These are phyloP conservation scores for Prunus mira DNA, from an alignment of 306 rosid genomes.

Conservation along the genomic window DNA sequence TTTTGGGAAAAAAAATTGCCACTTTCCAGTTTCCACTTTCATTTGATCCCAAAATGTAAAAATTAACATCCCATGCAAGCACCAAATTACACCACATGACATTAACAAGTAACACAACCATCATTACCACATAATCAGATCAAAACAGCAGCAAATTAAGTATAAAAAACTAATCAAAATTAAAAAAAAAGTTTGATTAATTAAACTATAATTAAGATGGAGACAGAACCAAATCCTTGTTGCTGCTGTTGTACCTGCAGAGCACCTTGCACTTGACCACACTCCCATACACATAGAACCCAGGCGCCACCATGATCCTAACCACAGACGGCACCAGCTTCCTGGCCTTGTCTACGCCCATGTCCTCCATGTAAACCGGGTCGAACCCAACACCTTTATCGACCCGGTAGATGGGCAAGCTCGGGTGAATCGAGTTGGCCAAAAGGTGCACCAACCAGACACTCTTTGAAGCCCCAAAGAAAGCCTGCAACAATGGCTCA, in stretches of 20 bases:
- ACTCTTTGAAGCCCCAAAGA: constrained; percentile 79
- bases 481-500: constrained; percentile 81
- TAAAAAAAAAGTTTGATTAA: neutral
- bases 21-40: neutral
- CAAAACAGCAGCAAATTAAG: neutral
- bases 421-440: constrained; percentile 77
- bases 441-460: constrained; percentile 89
- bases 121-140: neutral
- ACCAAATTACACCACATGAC: neutral
- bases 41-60: constrained; percentile 35
- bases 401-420: constrained; percentile 65
- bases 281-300: constrained; percentile 76
- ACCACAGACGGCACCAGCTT: constrained; percentile 58
- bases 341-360: constrained; percentile 60
- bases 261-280: constrained; percentile 87
- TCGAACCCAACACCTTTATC: constrained; percentile 58
- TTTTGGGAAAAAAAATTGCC: constrained; percentile 24
- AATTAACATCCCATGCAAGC: neutral
- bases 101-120: neutral
- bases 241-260: constrained; percentile 53
- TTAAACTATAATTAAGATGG: constrained; percentile 16
- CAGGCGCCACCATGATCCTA: constrained; percentile 86
- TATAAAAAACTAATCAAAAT: neutral
- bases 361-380: constrained; percentile 86
- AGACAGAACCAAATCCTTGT: constrained; percentile 28